These are phyloP conservation scores for Lanmaoa rubissima DNA, from an alignment of 768 basidiomycete genomes.

Conservation along the genomic window DNA sequence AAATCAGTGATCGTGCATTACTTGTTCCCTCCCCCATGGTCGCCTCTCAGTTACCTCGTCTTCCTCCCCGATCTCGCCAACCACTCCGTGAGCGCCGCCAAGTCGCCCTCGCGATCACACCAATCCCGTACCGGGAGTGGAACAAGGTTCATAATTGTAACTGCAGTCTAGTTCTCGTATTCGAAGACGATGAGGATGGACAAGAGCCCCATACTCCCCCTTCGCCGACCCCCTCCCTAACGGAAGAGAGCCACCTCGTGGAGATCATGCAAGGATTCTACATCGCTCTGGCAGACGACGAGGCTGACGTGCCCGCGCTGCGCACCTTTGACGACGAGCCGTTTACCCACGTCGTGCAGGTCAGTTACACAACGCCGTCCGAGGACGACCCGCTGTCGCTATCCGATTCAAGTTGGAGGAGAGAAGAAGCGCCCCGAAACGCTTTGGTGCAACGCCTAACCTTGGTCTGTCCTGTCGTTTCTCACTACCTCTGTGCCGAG, in stretches of 20 bases:
- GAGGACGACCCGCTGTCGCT: background rate
- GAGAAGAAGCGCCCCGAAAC: background rate
- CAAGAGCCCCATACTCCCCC: background rate
- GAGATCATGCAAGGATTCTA: constrained; percentile 13
- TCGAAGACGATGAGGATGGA: background rate
- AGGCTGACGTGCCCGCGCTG: constrained; percentile 4
- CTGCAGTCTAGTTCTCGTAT: background rate
- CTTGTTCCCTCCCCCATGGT: background rate
- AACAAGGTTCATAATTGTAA: background rate
- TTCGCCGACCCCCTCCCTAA: background rate
- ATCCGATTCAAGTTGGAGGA: background rate
- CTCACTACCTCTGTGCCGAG: background rate
- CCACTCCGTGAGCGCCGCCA: constrained; percentile 12
- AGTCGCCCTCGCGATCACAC: constrained; percentile 3
- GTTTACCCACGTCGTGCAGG: constrained; percentile 23
- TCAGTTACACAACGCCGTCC: background rate
- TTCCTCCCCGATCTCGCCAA: background rate
- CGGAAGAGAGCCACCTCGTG: constrained; percentile 5
- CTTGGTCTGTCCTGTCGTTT: background rate
- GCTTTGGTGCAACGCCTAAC: background rate
- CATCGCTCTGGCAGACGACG: constrained; percentile 20
- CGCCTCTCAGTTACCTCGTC: background rate
- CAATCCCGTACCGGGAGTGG: constrained; percentile 8
- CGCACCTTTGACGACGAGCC: constrained; percentile 8
- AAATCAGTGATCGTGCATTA: background rate